These are phyloP conservation scores for Sonneratia alba DNA, from an alignment of 345 rosid species.

Conservation along the genomic window DNA sequence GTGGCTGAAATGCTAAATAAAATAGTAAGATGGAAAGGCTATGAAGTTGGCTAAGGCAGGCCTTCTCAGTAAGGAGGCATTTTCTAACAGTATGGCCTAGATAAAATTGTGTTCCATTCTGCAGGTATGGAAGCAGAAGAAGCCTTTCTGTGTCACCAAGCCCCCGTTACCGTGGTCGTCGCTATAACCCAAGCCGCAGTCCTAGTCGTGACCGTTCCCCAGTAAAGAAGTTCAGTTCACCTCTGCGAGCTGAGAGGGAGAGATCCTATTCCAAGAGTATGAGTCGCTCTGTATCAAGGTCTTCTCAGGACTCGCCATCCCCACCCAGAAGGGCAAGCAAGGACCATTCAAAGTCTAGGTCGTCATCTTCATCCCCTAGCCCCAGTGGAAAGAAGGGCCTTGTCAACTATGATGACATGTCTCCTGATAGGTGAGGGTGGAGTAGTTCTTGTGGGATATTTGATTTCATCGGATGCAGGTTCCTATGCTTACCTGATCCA, in stretches of 20 bases:
- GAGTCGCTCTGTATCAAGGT: conserved; percentile 48
- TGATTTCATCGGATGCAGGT: background rate
- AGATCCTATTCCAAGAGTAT: conserved; percentile 50
- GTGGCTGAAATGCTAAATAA: background rate
- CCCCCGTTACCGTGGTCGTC: conserved; percentile 44
- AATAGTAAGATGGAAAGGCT: background rate
- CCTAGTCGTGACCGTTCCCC: conserved; percentile 56
- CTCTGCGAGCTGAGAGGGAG: conserved; percentile 31
- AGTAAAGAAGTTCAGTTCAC: conserved; percentile 29
- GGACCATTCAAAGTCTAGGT: conserved; percentile 42
- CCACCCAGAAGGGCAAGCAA: conserved; percentile 44
- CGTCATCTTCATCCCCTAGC: conserved; percentile 39
- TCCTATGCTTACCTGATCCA: background rate
- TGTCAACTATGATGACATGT: conserved; percentile 69
- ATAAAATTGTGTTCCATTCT: background rate
- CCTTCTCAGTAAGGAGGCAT: background rate
- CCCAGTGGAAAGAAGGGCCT: conserved; percentile 44
- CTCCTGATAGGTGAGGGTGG: conserved; percentile 25
- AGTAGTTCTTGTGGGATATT: background rate
- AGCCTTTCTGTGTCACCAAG: conserved; percentile 59
- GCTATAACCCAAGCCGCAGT: conserved; percentile 47
- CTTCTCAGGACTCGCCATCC: conserved; percentile 37
- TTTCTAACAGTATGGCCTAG: background rate
- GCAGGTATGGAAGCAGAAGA: conserved; percentile 68
- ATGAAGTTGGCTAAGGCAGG: background rate